phyloP scores from a whole-genome alignment of 148 eudicot genomes.

The Tetragonia tetragonoides region DNA sequence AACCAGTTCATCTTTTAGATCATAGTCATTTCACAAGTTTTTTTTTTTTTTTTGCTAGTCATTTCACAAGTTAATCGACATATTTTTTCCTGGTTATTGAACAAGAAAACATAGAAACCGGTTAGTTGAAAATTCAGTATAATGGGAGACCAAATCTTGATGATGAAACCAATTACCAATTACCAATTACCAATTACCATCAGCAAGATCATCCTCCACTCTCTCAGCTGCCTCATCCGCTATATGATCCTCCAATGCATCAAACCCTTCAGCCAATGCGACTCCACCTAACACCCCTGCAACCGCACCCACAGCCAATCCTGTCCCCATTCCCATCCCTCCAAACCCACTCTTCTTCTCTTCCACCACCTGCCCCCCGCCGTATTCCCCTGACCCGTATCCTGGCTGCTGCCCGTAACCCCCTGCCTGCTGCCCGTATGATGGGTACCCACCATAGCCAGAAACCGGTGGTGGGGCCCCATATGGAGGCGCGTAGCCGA shows the following conservation, averaged over 20 bases:
- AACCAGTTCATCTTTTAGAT: too few relatives aligned
- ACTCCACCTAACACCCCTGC: constrained; percentile 79
- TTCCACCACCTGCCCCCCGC: constrained; percentile 26
- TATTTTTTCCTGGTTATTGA: too few relatives aligned
- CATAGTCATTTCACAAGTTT: too few relatives aligned
- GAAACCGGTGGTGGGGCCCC: neutral
- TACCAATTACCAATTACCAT: too few relatives aligned
- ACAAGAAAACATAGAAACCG: too few relatives aligned
- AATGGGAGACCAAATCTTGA: too few relatives aligned
- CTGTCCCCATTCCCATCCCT: constrained; percentile 80
- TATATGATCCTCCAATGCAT: constrained; percentile 59
- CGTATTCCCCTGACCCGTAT: constrained; percentile 4
- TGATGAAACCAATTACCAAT: too few relatives aligned
- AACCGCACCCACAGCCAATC: constrained; percentile 86
- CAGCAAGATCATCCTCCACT: constrained; percentile 60
- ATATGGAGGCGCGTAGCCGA: neutral
- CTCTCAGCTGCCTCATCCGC: constrained; percentile 68
- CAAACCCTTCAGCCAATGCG: constrained; percentile 65
- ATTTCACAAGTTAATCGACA: too few relatives aligned
- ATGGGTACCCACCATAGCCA: too few relatives aligned
- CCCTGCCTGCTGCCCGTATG: constrained; percentile 20
- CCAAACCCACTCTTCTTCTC: constrained; percentile 57
- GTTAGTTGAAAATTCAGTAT: too few relatives aligned
- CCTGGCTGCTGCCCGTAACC: constrained; percentile 8
- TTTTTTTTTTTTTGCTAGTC: too few relatives aligned